Evolutionary conservation across 202 grass and related monocot genomes (phyloP).

Genomic region (Panicum virgatum): DNA sequence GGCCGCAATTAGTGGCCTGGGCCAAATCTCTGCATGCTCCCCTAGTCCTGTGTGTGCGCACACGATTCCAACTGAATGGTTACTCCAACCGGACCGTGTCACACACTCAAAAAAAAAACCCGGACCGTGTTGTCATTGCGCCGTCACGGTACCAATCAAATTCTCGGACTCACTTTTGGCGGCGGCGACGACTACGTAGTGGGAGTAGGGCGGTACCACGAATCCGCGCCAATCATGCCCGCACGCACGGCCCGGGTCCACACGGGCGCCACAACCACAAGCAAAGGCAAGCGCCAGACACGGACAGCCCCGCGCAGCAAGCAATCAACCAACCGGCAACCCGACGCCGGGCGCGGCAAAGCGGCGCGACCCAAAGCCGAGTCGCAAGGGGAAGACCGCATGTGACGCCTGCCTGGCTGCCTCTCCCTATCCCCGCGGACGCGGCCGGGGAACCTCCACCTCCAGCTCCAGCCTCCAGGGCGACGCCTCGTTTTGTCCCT

Average conservation of each 20-base stretch:
- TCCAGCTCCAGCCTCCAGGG: too few relatives aligned
- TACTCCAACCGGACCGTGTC: too few relatives aligned
- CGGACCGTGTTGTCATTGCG: too few relatives aligned
- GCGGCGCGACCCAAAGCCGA: neutral
- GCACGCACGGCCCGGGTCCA: neutral
- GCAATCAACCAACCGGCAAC: conserved; percentile 16
- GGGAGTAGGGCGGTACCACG: conserved; percentile 2
- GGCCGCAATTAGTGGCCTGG: too few relatives aligned
- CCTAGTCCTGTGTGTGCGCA: too few relatives aligned
- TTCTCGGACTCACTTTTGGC: neutral
- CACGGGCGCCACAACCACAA: too few relatives aligned
- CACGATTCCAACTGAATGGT: too few relatives aligned
- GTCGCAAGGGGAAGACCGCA: neutral
- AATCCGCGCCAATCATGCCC: neutral
- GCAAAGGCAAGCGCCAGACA: neutral
- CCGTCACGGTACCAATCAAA: neutral
- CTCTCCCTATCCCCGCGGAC: too few relatives aligned
- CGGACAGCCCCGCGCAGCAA: too few relatives aligned
- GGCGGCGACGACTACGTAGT: neutral
- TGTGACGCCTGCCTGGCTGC: neutral
- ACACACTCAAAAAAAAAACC: too few relatives aligned
- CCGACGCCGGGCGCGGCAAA: conserved; percentile 6
- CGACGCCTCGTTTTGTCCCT: conserved; percentile 51
- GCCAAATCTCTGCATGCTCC: too few relatives aligned
- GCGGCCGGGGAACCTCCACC: too few relatives aligned